These are phyloP conservation scores for Conidiobolus incongruus DNA, from an alignment of 371 early-diverging fungal species.

Conservation along the genomic window DNA sequence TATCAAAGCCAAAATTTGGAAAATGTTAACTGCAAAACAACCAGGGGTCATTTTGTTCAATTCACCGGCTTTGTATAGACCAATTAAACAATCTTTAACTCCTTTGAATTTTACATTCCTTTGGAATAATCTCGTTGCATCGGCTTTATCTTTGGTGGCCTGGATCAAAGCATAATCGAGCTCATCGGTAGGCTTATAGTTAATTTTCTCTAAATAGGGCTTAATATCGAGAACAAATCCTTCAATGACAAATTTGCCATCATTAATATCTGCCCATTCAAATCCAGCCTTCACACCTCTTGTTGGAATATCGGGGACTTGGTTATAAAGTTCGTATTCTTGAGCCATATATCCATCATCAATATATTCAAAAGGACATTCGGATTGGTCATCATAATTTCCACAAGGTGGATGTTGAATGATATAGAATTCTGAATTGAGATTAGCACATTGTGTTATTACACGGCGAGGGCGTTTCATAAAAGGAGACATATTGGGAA, in stretches of 20 bases:
- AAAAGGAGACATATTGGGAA: no score
- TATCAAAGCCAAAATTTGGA: slow-evolving; percentile 37
- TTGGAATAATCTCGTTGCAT: slow-evolving; percentile 42
- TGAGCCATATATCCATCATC: no score
- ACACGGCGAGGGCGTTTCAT: no score
- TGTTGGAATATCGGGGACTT: no score
- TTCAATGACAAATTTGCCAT: slow-evolving; percentile 38
- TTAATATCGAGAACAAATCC: slow-evolving; percentile 50
- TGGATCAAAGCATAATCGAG: slow-evolving; percentile 25
- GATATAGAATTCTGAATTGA: no score
- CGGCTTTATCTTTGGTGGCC: slow-evolving; percentile 16
- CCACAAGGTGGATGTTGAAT: no score
- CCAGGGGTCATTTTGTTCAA: slow-evolving; percentile 62
- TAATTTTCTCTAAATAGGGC: slow-evolving; percentile 29
- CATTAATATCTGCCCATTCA: slow-evolving; percentile 36
- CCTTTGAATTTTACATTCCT: slow-evolving; percentile 19
- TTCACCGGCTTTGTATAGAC: slow-evolving; percentile 45
- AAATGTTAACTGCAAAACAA: slow-evolving; percentile 60
- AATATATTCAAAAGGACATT: no score
- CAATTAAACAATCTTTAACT: slow-evolving; percentile 26
- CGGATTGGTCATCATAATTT: no score
- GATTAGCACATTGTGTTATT: no score
- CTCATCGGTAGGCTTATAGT: slow-evolving; percentile 17
- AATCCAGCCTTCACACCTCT: slow-evolving; percentile 24
- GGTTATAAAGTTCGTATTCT: no score